phyloP scores from a whole-genome alignment of 306 rosid species.

The Oxytropis ochrocephala region DNA sequence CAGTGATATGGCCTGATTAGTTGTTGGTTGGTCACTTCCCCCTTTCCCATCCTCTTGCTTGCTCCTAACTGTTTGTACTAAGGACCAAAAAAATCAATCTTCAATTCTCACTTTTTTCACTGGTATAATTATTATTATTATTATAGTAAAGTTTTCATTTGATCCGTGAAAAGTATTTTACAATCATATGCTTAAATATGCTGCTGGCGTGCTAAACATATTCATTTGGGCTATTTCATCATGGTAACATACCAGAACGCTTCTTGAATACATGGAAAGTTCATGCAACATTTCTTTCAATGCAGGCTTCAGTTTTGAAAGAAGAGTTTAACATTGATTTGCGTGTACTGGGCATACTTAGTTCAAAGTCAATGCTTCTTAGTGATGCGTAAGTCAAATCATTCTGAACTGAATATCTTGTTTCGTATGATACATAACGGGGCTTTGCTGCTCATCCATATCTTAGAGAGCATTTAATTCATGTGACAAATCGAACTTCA shows the following conservation, averaged over 20 bases:
- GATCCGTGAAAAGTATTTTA: background rate
- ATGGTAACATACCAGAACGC: background rate
- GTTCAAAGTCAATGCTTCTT: constrained; percentile 77
- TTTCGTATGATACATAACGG: background rate
- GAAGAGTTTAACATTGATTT: constrained; percentile 93
- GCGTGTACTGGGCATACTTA: constrained; percentile 89
- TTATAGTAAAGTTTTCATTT: background rate
- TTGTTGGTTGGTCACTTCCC: too few species aligned
- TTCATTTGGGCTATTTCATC: constrained; percentile 5
- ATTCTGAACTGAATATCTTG: constrained; percentile 5
- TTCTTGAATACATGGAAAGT: constrained; percentile 6
- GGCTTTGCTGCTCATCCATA: background rate
- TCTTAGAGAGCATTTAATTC: background rate
- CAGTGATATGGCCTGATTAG: too few species aligned
- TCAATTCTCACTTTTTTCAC: background rate
- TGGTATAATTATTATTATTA: background rate
- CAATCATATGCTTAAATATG: background rate
- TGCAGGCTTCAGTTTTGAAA: constrained; percentile 77
- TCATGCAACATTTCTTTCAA: constrained; percentile 1
- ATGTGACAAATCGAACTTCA: background rate
- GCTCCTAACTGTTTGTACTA: too few species aligned
- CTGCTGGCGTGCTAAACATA: constrained; percentile 7
- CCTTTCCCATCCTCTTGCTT: too few species aligned
- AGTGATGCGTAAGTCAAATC: constrained; percentile 68
- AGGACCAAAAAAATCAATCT: background rate